phyloP scores from a whole-genome alignment of 257 asterid genomes.

The Lantana camara region DNA sequence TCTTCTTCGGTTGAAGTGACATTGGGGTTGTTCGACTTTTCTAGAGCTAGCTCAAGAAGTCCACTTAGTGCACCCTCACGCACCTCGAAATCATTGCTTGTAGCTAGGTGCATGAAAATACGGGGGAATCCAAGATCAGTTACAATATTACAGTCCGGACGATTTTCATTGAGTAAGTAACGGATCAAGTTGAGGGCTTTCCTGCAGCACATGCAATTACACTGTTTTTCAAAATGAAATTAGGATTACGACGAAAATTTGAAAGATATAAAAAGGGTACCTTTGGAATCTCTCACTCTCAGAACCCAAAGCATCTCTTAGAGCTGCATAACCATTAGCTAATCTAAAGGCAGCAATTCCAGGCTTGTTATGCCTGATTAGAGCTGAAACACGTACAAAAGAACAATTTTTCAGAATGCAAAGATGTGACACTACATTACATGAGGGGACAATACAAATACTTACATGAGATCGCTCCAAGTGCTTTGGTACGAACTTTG shows the following conservation, averaged over 20 bases:
- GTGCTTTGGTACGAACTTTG: constrained; percentile 75
- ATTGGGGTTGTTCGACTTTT: constrained; percentile 32
- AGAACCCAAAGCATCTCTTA: constrained; percentile 77
- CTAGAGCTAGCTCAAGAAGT: constrained; percentile 66
- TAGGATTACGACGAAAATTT: too few species aligned
- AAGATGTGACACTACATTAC: constrained; percentile 45
- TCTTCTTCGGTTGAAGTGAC: constrained; percentile 39
- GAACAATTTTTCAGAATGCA: background rate
- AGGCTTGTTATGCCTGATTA: constrained; percentile 79
- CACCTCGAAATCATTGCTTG: constrained; percentile 70
- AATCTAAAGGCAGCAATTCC: constrained; percentile 78
- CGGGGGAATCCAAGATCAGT: constrained; percentile 74
- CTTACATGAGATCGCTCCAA: constrained; percentile 33
- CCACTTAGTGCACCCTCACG: constrained; percentile 86
- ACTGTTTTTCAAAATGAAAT: background rate
- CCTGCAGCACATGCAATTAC: constrained; percentile 42
- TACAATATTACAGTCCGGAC: constrained; percentile 51
- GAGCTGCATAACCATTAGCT: constrained; percentile 76
- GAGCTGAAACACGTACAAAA: constrained; percentile 43
- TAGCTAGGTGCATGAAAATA: constrained; percentile 67
- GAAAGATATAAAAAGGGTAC: constrained; percentile 27
- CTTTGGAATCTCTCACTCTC: constrained; percentile 74
- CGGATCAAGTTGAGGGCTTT: constrained; percentile 83
- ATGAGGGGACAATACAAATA: too few species aligned
- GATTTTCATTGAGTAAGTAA: constrained; percentile 59